phyloP scores from a whole-genome alignment of 2,329 filamentous ascomycete genomes.

The Colletotrichum abscissum region DNA sequence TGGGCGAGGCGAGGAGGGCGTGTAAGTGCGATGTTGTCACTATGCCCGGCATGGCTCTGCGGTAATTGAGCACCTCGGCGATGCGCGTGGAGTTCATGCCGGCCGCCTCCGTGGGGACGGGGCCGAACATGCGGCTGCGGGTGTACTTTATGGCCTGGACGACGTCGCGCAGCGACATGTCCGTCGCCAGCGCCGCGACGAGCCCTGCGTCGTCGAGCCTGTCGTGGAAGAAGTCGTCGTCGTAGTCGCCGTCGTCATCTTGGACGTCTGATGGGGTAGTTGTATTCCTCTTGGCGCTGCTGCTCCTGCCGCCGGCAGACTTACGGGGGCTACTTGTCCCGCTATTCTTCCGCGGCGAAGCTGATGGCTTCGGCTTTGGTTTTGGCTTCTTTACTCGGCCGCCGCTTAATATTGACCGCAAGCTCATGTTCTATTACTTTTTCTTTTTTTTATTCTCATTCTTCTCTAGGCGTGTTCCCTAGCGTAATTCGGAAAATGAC shows the following conservation, averaged over 20 bases:
- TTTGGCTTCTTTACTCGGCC: constrained; percentile 47
- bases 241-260: constrained; percentile 28
- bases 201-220: constrained; percentile 71
- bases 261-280: background rate
- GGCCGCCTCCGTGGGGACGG: constrained; percentile 65
- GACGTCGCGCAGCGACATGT: constrained; percentile 69
- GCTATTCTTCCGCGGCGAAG: constrained; percentile 41
- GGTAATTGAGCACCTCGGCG: constrained; percentile 72
- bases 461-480: background rate
- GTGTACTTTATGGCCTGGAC: constrained; percentile 74
- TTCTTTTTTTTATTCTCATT: background rate
- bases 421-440: constrained; percentile 37
- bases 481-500: constrained; percentile 13
- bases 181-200: constrained; percentile 63
- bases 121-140: constrained; percentile 70
- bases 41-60: constrained; percentile 69
- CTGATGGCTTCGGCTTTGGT: constrained; percentile 36
- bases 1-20: constrained; percentile 67
- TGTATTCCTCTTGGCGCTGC: constrained; percentile 29
- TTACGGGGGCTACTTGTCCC: constrained; percentile 16
- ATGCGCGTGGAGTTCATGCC: constrained; percentile 74
- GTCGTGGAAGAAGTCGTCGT: constrained; percentile 47
- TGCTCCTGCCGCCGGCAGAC: background rate
- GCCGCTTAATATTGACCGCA: constrained; percentile 52
- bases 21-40: constrained; percentile 75